Conservation (phyloP, 2,329 filamentous ascomycete genomes). For the Dendrostoma leiphaemia region DNA sequence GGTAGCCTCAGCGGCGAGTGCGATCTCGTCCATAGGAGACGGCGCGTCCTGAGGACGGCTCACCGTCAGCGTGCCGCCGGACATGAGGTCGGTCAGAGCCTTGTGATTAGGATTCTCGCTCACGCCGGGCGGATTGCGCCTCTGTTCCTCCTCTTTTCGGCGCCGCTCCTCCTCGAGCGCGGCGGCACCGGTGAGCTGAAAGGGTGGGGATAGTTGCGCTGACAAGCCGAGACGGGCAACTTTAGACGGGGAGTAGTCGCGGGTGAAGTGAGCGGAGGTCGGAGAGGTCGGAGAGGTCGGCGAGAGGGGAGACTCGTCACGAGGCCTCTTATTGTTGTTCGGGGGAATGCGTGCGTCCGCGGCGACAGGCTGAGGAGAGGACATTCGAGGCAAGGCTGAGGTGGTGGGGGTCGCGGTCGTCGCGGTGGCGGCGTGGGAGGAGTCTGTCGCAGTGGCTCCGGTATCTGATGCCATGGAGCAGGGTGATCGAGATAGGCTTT, state of each 20-base stretch:
- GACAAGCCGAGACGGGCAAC: slow-evolving; percentile 45
- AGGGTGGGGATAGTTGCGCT: slow-evolving; percentile 42
- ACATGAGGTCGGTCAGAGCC: slow-evolving; percentile 53
- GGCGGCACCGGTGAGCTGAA: slow-evolving; percentile 49
- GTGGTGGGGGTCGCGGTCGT: slow-evolving; percentile 27
- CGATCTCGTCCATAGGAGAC: slow-evolving; percentile 19
- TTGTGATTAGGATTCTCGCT: slow-evolving; percentile 55
- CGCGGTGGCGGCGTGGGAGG: slow-evolving; percentile 38
- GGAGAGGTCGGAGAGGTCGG: slow-evolving; percentile 28
- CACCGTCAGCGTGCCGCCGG: slow-evolving; percentile 50
- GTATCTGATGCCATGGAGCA: slow-evolving; percentile 52
- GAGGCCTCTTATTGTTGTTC: slow-evolving; percentile 46
- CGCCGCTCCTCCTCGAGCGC: slow-evolving; percentile 53
- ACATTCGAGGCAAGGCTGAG: slow-evolving; percentile 33
- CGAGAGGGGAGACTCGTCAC: slow-evolving; percentile 45
- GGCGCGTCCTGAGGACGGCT: slow-evolving; percentile 55
- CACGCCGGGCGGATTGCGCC: slow-evolving; percentile 39
- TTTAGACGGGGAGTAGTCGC: slow-evolving; percentile 51
- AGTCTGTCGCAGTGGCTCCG: slow-evolving; percentile 51
- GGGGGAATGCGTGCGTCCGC: slow-evolving; percentile 35
- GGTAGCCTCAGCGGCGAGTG: slow-evolving; percentile 27
- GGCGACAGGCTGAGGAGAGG: slow-evolving; percentile 39
- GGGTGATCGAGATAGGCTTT: neutral
- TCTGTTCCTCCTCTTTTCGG: slow-evolving; percentile 44
- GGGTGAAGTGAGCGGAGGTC: slow-evolving; percentile 26